phyloP scores from a whole-genome alignment of 2,329 filamentous ascomycete species.

The Alternaria rosae region DNA sequence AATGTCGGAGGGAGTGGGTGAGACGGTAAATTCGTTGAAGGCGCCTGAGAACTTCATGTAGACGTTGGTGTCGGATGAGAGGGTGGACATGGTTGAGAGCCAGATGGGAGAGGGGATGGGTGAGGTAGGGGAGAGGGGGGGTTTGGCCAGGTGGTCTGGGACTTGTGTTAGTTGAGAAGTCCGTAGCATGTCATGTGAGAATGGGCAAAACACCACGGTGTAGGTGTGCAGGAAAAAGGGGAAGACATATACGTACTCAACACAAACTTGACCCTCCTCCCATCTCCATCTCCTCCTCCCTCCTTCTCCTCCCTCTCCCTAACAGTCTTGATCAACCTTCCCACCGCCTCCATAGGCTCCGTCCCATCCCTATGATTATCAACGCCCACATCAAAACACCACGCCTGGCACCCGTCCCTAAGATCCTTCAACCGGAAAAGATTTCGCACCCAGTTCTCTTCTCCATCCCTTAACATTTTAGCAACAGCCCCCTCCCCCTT shows the following conservation, averaged over 20 bases:
- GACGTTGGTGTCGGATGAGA: constrained; percentile 70
- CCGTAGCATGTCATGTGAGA: not conserved
- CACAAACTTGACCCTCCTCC: constrained; percentile 65
- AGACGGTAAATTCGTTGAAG: constrained; percentile 75
- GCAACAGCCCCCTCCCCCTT: constrained; percentile 48
- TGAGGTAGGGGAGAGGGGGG: constrained; percentile 68
- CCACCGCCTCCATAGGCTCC: constrained; percentile 59
- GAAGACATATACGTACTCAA: constrained; percentile 65
- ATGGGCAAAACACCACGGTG: no score
- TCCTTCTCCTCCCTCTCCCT: constrained; percentile 51
- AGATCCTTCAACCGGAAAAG: not conserved
- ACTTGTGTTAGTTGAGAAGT: not conserved
- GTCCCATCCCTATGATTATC: constrained; percentile 80
- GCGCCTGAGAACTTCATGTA: constrained; percentile 92
- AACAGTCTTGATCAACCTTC: constrained; percentile 56
- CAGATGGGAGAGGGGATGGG: constrained; percentile 67
- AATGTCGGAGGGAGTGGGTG: constrained; percentile 29
- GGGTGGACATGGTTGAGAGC: constrained; percentile 71
- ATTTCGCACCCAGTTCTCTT: not conserved
- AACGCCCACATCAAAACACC: constrained; percentile 83
- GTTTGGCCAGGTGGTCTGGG: constrained; percentile 88
- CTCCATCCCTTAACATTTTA: constrained; percentile 60
- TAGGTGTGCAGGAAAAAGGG: not conserved
- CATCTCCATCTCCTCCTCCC: constrained; percentile 64
- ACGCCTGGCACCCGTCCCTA: constrained; percentile 66